These are phyloP conservation scores for Trypanosoma platydactyli DNA, from an alignment of 208 protist species.

Conservation along the genomic window DNA sequence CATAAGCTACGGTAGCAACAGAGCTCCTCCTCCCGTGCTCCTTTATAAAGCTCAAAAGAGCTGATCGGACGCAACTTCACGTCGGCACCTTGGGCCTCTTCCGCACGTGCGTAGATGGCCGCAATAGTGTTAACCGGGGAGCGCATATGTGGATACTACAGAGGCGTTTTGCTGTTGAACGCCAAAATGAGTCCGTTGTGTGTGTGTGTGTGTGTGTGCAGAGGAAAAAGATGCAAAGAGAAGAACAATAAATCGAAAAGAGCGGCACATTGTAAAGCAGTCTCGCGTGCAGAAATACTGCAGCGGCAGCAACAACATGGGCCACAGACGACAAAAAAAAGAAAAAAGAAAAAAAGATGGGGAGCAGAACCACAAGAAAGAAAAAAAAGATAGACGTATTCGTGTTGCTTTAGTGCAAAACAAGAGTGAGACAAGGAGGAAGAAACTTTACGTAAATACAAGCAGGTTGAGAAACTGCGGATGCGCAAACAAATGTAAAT, in stretches of 20 bases:
- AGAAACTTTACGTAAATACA: no score
- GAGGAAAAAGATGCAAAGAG: constrained; percentile 13
- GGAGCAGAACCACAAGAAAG: background rate
- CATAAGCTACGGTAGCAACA: constrained; percentile 65
- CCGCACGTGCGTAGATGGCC: constrained; percentile 55
- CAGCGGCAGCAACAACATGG: background rate
- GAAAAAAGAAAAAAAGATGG: background rate
- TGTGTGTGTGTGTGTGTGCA: background rate
- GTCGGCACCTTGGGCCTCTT: constrained; percentile 39
- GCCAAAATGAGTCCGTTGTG: background rate
- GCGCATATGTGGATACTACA: constrained; percentile 11
- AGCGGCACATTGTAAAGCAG: background rate
- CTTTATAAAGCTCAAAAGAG: constrained; percentile 77
- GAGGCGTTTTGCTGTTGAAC: background rate
- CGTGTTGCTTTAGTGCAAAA: no score
- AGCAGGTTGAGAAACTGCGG: no score
- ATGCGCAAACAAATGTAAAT: no score
- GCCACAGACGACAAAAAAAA: constrained; percentile 1
- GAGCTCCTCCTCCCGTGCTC: constrained; percentile 80
- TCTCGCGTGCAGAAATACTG: background rate
- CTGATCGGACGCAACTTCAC: constrained; percentile 45
- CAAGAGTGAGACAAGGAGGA: constrained; percentile 5
- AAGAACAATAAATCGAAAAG: constrained; percentile 7
- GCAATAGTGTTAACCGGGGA: constrained; percentile 12
- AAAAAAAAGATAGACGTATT: background rate